Evolutionary conservation across 495 filamentous ascomycete species (phyloP).

Genomic region (Podospora pseudoanserina): DNA sequence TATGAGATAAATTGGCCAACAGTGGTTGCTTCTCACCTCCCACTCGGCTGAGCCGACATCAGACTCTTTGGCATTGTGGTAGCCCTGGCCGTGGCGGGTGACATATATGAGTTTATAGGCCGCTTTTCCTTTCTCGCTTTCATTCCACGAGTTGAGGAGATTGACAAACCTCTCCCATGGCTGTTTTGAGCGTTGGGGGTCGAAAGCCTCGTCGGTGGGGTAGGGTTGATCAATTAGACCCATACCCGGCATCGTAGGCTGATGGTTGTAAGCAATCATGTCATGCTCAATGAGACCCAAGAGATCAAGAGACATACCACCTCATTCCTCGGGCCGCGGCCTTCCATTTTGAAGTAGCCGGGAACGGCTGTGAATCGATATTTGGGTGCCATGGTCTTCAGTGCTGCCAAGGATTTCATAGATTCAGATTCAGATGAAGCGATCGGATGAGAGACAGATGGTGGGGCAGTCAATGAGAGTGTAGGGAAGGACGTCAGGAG

Average conservation of each 20-base stretch:
- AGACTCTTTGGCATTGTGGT: conserved; percentile 38
- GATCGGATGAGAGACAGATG: not conserved
- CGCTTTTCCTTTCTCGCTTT: conserved; percentile 11
- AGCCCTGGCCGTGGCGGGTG: conserved; percentile 37
- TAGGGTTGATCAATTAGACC: conserved; percentile 33
- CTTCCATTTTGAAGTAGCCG: conserved; percentile 2
- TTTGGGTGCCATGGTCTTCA: not conserved
- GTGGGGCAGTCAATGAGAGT: not conserved
- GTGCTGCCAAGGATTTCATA: not conserved
- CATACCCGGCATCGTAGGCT: conserved; percentile 29
- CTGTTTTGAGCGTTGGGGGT: conserved; percentile 17
- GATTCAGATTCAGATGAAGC: not conserved
- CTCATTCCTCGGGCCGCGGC: not conserved
- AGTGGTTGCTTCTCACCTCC: conserved; percentile 22
- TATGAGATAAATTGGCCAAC: too few species aligned
- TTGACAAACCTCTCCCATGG: conserved; percentile 34
- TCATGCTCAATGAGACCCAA: not conserved
- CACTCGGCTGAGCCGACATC: conserved; percentile 33
- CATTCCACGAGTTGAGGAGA: conserved; percentile 31
- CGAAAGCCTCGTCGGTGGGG: conserved; percentile 27
- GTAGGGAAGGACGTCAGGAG: not conserved
- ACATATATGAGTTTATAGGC: conserved; percentile 35
- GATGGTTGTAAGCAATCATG: not conserved
- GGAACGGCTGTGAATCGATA: conserved; percentile 3
- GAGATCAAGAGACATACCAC: not conserved